A percentile compares a stretch with the other conserved stretches of the same genome.
Evolutionary conservation across 257 asterid species (phyloP).

Genomic region (Ophiorrhiza pumila): DNA sequence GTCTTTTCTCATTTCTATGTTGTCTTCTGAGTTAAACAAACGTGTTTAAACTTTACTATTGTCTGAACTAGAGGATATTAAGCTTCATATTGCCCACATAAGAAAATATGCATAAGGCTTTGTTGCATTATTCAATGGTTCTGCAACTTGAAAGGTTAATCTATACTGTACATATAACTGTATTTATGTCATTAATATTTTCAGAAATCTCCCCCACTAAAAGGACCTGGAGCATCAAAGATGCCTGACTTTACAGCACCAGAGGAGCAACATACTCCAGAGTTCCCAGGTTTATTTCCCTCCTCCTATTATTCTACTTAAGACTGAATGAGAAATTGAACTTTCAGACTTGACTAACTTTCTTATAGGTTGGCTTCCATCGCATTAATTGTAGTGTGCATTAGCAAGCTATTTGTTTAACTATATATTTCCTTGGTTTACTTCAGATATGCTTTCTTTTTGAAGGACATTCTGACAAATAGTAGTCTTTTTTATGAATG

Average conservation of each 20-base stretch:
- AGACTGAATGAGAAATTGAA: no score
- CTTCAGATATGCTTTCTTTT: not conserved
- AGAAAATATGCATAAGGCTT: not conserved
- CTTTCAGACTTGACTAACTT: not conserved
- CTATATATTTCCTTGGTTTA: not conserved
- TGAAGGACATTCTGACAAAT: not conserved
- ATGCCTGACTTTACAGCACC: slow-evolving; percentile 42
- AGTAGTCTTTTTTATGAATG: not conserved
- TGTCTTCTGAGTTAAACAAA: not conserved
- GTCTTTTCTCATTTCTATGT: not conserved
- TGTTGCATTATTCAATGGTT: not conserved
- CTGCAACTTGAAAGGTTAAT: not conserved
- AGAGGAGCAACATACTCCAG: slow-evolving; percentile 37
- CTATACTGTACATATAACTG: not conserved
- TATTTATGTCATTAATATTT: slow-evolving; percentile 7
- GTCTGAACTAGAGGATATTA: not conserved
- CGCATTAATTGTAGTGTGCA: not conserved
- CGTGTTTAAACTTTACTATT: not conserved
- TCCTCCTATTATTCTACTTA: no score
- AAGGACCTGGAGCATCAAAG: slow-evolving; percentile 43
- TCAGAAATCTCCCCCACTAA: slow-evolving; percentile 43
- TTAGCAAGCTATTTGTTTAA: not conserved
- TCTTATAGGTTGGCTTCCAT: not conserved
- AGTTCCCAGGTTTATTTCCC: slow-evolving; percentile 55
- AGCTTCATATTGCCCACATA: not conserved